These are phyloP conservation scores for Knoxdaviesia capensis DNA, from an alignment of 2,329 filamentous ascomycete genomes.

Conservation along the genomic window DNA sequence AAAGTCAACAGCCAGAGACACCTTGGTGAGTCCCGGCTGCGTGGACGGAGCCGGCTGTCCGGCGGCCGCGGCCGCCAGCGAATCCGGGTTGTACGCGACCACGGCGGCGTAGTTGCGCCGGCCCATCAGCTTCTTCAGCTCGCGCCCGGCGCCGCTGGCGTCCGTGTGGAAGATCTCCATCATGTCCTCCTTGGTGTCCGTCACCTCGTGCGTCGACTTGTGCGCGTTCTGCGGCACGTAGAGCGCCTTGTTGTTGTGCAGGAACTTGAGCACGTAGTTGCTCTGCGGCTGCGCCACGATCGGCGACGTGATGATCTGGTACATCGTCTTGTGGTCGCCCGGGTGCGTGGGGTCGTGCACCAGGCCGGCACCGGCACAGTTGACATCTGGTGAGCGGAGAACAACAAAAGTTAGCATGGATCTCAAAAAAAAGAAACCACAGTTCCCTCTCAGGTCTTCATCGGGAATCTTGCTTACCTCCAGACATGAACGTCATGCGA, in stretches of 20 bases:
- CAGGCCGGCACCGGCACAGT: constrained; percentile 76
- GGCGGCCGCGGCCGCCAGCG: constrained; percentile 2
- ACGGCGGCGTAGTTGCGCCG: constrained; percentile 82
- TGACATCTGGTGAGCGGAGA: constrained; percentile 39
- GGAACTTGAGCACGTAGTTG: constrained; percentile 72
- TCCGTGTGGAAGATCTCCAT: constrained; percentile 98
- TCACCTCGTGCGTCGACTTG: constrained; percentile 49
- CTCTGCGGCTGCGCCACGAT: constrained; percentile 79
- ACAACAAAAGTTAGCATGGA: constrained; percentile 6
- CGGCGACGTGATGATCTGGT: constrained; percentile 84
- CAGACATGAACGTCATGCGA: constrained; percentile 91
- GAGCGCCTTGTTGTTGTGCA: constrained; percentile 86
- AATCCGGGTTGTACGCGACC: constrained; percentile 81
- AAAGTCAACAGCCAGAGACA: constrained; percentile 88
- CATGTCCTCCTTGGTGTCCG: constrained; percentile 98
- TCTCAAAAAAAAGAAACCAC: neutral
- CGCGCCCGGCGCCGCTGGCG: constrained; percentile 61
- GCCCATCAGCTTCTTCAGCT: constrained; percentile 84
- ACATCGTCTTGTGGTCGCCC: constrained; percentile 96
- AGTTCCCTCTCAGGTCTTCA: neutral
- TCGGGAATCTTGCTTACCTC: constrained; percentile 30
- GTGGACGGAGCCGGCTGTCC: constrained; percentile 11
- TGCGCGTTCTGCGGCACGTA: constrained; percentile 83
- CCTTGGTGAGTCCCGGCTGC: constrained; percentile 32
- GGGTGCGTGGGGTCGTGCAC: constrained; percentile 87